These are phyloP conservation scores for Umbellularia californica DNA, from an alignment of 164 flowering plant species.

Conservation along the genomic window DNA sequence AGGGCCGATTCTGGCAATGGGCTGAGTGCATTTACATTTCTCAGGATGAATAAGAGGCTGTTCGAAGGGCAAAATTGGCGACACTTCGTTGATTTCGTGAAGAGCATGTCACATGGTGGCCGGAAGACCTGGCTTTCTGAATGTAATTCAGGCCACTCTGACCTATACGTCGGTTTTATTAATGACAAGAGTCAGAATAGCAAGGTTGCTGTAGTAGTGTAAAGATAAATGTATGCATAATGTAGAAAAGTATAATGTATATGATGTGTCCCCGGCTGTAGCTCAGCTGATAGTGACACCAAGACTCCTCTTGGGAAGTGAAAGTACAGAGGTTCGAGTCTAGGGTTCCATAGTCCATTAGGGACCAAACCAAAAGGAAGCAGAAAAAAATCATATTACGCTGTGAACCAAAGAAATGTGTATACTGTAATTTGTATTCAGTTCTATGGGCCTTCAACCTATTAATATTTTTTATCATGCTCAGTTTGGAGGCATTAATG, in stretches of 20 bases:
- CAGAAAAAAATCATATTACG: no score
- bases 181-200: conserved; percentile 20
- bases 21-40: conserved; percentile 72
- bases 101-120: conserved; percentile 73
- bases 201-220: conserved; percentile 38
- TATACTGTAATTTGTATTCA: neutral
- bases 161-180: conserved; percentile 62
- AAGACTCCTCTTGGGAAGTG: no score
- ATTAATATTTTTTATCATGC: no score
- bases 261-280: no score
- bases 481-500: neutral
- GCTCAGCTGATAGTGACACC: no score
- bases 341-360: neutral
- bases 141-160: conserved; percentile 39
- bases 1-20: conserved; percentile 71
- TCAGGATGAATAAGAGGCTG: conserved; percentile 75
- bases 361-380: neutral
- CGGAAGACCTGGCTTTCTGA: conserved; percentile 39
- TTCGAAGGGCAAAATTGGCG: conserved; percentile 85
- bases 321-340: no score
- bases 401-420: neutral
- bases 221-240: conserved; percentile 4
- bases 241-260: neutral
- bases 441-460: neutral
- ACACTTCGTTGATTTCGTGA: conserved; percentile 66